Conservation (phyloP, 169 alveolate genomes). For the Eimeria maxima region DNA sequence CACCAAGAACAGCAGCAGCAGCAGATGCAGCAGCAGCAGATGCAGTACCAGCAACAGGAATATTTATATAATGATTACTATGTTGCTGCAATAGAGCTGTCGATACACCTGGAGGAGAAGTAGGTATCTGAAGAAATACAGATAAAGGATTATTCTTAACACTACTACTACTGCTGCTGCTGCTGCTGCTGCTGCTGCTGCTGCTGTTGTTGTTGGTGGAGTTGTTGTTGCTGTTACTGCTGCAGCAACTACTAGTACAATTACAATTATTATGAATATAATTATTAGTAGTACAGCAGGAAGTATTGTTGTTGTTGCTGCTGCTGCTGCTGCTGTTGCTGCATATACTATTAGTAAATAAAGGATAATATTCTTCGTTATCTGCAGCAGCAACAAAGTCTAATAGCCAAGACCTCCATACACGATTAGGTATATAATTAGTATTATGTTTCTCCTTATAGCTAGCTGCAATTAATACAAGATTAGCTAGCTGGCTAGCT, state of each 20-base stretch:
- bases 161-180: not conserved
- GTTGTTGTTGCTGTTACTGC: not conserved
- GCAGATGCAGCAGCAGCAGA: too few relatives aligned
- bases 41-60: too few relatives aligned
- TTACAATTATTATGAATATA: too few relatives aligned
- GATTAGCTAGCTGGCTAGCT: not conserved
- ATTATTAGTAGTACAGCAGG: too few relatives aligned
- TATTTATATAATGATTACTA: too few relatives aligned
- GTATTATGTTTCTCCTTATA: not conserved
- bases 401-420: conserved; percentile 61
- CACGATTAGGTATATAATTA: not conserved
- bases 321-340: conserved; percentile 27
- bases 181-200: not conserved
- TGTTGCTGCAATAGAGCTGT: not conserved
- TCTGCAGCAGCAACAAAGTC: conserved; percentile 4
- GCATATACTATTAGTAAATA: too few relatives aligned
- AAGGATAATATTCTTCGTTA: not conserved
- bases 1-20: too few relatives aligned
- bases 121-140: not conserved
- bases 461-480: not conserved
- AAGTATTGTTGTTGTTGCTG: not conserved
- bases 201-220: not conserved
- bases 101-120: conserved; percentile 13
- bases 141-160: not conserved
- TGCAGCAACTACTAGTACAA: too few relatives aligned